These are phyloP conservation scores for Neofusicoccum umdonicola DNA, from an alignment of 2,329 filamentous ascomycete species.

Conservation along the genomic window DNA sequence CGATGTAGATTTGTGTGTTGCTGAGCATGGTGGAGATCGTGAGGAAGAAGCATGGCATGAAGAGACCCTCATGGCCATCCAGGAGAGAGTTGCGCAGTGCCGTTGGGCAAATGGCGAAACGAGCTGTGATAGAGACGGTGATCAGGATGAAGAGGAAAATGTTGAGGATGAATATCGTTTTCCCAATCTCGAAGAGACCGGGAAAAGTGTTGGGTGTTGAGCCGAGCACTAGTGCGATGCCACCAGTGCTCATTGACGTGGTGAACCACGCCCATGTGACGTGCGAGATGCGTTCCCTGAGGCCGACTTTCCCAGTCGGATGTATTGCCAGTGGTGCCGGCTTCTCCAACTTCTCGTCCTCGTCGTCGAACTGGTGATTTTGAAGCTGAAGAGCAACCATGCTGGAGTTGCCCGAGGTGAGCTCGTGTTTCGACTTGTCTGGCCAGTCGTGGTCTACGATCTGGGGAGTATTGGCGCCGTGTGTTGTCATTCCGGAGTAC, in stretches of 20 bases:
- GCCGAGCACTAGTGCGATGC: conserved; percentile 44
- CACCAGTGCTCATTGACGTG: conserved; percentile 49
- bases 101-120: conserved; percentile 47
- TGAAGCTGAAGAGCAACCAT: not conserved
- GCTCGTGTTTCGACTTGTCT: not conserved
- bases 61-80: conserved; percentile 53
- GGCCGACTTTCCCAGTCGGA: not conserved
- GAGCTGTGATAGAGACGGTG: conserved; percentile 33
- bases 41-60: conserved; percentile 46
- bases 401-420: conserved; percentile 1
- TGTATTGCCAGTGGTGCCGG: not conserved
- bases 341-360: not conserved
- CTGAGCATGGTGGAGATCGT: conserved; percentile 43
- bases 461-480: conserved; percentile 5
- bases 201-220: conserved; percentile 46
- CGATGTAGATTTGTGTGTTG: conserved; percentile 39
- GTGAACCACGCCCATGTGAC: conserved; percentile 52
- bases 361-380: not conserved
- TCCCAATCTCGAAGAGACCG: conserved; percentile 52
- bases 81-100: conserved; percentile 47
- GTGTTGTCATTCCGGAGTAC: not conserved
- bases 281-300: conserved; percentile 31
- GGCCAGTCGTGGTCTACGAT: not conserved
- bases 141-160: conserved; percentile 45
- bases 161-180: conserved; percentile 52